Conservation (phyloP, 257 asterid genomes). For the Capsicum baccatum region DNA sequence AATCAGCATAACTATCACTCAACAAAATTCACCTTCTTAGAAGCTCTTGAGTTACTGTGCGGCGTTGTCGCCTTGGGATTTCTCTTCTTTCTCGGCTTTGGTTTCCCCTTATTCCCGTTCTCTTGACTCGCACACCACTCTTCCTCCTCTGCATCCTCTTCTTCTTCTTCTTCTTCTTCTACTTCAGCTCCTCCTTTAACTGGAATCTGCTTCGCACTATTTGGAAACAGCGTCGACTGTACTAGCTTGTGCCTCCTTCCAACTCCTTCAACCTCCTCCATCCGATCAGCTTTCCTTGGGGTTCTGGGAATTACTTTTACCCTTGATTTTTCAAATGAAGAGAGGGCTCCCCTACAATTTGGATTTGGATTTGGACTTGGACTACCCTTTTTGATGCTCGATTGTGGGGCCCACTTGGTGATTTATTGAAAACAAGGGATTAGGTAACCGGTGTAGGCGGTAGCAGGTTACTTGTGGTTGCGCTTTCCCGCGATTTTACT, state of each 20-base stretch:
- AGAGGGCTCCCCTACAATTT: too few species aligned
- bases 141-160: slow-evolving; percentile 47
- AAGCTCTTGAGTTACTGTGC: slow-evolving; percentile 40
- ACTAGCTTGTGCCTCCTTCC: slow-evolving; percentile 64
- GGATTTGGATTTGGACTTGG: too few species aligned
- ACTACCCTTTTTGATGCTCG: neutral
- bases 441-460: neutral
- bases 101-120: slow-evolving; percentile 40
- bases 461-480: neutral
- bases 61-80: slow-evolving; percentile 45
- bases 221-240: slow-evolving; percentile 74
- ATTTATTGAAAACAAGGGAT: neutral
- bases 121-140: slow-evolving; percentile 47
- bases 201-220: slow-evolving; percentile 40
- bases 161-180: slow-evolving; percentile 17
- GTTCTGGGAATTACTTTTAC: slow-evolving; percentile 14
- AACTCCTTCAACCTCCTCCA: slow-evolving; percentile 28
- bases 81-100: slow-evolving; percentile 40
- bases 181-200: slow-evolving; percentile 35
- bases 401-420: neutral
- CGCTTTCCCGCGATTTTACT: slow-evolving; percentile 28
- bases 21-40: slow-evolving; percentile 52
- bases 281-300: slow-evolving; percentile 17
- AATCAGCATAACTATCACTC: neutral
- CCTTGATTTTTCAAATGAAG: neutral